phyloP scores from a whole-genome alignment of 331 rosid species.

The Malus hybrid region DNA sequence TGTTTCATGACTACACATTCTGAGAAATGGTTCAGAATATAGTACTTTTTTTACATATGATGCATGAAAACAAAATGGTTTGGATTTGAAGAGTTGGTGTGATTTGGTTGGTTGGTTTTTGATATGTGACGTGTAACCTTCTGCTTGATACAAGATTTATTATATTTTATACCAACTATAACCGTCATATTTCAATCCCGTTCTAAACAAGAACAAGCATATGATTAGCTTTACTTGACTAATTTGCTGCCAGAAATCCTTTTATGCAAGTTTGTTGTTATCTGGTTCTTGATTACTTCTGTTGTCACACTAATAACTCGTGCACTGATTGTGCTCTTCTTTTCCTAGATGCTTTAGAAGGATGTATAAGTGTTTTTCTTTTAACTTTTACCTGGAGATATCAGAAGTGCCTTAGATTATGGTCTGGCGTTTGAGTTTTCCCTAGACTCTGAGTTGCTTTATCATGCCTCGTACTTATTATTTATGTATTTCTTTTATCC shows the following conservation, averaged over 20 bases:
- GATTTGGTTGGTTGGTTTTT: background rate
- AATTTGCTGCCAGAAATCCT: background rate
- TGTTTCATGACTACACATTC: slow-evolving; percentile 1
- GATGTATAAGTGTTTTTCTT: background rate
- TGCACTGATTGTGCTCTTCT: background rate
- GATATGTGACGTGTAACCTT: background rate
- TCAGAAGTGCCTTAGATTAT: background rate
- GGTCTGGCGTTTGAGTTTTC: background rate
- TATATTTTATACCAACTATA: background rate
- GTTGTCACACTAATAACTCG: background rate
- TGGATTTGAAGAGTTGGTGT: background rate
- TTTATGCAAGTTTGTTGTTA: background rate
- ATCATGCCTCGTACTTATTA: background rate
- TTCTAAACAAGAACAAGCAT: background rate
- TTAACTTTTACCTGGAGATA: background rate
- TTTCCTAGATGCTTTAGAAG: background rate
- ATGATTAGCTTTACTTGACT: background rate
- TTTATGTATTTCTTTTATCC: background rate
- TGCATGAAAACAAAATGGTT: background rate
- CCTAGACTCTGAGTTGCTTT: background rate
- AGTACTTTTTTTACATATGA: background rate
- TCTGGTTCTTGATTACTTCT: background rate
- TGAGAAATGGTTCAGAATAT: background rate
- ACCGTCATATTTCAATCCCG: background rate
- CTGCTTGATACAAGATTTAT: background rate